Evolutionary conservation across 2,329 filamentous ascomycete genomes (phyloP).

Genomic region (Rugonectria rugulosa): DNA sequence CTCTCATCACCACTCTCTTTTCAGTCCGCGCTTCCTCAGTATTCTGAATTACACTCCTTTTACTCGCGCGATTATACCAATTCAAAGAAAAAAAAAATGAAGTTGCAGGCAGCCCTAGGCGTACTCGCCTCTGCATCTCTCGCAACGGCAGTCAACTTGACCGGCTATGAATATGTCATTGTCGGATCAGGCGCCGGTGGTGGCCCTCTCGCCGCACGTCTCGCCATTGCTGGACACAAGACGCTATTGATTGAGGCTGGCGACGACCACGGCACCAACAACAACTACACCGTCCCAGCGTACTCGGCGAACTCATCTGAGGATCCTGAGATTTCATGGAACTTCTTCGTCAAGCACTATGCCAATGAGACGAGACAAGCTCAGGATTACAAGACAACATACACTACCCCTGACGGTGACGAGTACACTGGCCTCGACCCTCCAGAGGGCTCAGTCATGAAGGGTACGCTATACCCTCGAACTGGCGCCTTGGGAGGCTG

Average conservation of each 20-base stretch:
- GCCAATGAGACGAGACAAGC: slow-evolving; percentile 59
- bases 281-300: slow-evolving; percentile 62
- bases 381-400: slow-evolving; percentile 66
- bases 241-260: slow-evolving; percentile 69
- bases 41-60: too few relatives aligned
- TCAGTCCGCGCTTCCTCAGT: too few relatives aligned
- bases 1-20: too few relatives aligned
- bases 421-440: slow-evolving; percentile 57
- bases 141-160: slow-evolving; percentile 27
- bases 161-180: slow-evolving; percentile 63
- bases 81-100: too few relatives aligned
- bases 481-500: slow-evolving; percentile 58
- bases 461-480: slow-evolving; percentile 57
- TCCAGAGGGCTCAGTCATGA: slow-evolving; percentile 48
- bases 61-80: too few relatives aligned
- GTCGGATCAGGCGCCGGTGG: slow-evolving; percentile 69
- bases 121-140: slow-evolving; percentile 18
- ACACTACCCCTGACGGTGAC: slow-evolving; percentile 57
- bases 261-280: slow-evolving; percentile 59
- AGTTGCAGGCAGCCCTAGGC: background rate
- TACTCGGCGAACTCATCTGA: slow-evolving; percentile 62
- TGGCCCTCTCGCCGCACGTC: slow-evolving; percentile 63
- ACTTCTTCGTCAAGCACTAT: slow-evolving; percentile 71
- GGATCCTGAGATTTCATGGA: slow-evolving; percentile 64
- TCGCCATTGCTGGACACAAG: slow-evolving; percentile 66